Evolutionary conservation across 306 rosid genomes (phyloP).

Genomic region (Medicago ruthenica): DNA sequence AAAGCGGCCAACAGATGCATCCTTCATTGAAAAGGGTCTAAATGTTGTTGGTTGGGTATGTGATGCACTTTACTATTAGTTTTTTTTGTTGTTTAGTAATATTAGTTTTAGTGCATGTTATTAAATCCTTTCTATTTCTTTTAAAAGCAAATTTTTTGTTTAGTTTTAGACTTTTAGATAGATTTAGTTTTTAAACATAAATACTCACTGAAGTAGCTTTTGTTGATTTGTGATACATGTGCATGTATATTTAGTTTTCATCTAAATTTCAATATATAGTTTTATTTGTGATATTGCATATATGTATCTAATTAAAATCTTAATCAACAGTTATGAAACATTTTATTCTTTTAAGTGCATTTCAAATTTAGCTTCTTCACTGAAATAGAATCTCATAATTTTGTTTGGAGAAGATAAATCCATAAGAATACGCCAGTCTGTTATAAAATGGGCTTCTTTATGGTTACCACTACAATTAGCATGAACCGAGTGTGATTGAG

Average conservation of each 20-base stretch:
- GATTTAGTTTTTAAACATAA: conserved; percentile 7
- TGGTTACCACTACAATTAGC: conserved; percentile 19
- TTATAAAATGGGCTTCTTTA: neutral
- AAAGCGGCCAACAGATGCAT: conserved; percentile 96
- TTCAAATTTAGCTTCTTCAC: neutral
- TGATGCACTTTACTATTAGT: conserved; percentile 33
- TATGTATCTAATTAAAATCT: neutral
- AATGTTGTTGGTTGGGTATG: conserved; percentile 99
- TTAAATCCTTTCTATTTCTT: neutral
- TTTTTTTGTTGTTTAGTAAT: neutral
- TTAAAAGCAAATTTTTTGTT: conserved; percentile 7
- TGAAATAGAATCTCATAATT: neutral
- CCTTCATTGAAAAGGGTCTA: conserved; percentile 93
- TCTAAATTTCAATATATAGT: neutral
- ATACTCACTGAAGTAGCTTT: conserved; percentile 20
- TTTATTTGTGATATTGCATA: conserved; percentile 4
- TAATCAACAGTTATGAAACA: neutral
- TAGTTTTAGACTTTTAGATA: neutral
- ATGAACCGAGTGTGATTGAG: neutral
- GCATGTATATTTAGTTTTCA: neutral
- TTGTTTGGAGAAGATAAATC: neutral
- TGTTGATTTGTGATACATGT: neutral
- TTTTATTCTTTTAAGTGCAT: neutral
- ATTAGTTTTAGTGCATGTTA: neutral
- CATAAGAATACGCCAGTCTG: neutral